Evolutionary conservation across 139 green algal species (phyloP), one percentile per base, ranked within the genome.

Genomic region (Chlorokybus atmophyticus): DNA sequence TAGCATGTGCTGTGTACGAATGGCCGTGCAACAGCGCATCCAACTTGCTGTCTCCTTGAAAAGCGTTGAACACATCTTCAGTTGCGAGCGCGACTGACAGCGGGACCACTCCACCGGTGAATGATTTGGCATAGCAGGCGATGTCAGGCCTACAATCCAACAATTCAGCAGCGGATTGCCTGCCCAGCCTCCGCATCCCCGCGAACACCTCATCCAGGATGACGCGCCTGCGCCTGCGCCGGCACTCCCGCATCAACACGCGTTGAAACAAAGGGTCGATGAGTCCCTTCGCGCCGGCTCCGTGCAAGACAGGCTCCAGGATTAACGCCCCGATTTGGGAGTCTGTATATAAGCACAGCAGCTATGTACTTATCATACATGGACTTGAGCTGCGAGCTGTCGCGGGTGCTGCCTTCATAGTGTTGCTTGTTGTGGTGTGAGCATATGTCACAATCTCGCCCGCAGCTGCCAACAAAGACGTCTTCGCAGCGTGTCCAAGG

Each of bases 1-100:
- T 67, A 30, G 90, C 78, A 71, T 94, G 85, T 1, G 83, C 90
- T 0, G 87, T 91, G 81, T 96, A 98, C 6, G 87, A 95, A 74
- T 98, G 90, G n/a, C 90, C 90, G 68, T 98, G 90, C 41, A 98
- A 73, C 53, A 98, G 73, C 1, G 88, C 87, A n/a, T 90, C 64
- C 29, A 64, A 31, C 57, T 64, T 64, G 44, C 26, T 49, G 44
- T 29, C 53, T 17, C 84, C 82, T 4, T 69, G 32, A 63, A 97
- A 98, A 0, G 84, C 77, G 1, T 80, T 32, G 57, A 95, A 96
- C 24, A 95, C 77, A 1, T 60, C 72, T 31, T 79, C 67, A 1
- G 51, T 83, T 0, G 85, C 73, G 27, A 96, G 68, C 0, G 91
- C 97, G 2, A 74, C 80, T 0, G 87, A 77, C 74, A 95, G 68